phyloP scores from a whole-genome alignment of 2,329 filamentous ascomycete species.

The Colletotrichum filicis region DNA sequence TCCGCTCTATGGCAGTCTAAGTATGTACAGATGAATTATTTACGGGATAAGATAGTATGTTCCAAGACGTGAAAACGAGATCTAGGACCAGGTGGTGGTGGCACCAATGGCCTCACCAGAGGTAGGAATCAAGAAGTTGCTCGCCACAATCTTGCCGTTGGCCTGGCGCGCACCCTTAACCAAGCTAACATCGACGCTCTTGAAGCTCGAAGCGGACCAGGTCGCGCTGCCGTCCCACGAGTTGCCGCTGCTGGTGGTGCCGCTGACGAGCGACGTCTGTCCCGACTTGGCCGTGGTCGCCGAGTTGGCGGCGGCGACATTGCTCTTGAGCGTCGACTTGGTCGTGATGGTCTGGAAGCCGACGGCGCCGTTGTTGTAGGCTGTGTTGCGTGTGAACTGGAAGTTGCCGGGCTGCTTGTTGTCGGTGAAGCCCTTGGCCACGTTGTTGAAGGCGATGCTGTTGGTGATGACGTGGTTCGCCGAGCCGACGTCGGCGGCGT shows the following conservation, averaged over 20 bases:
- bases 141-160: slow-evolving; percentile 51
- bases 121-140: slow-evolving; percentile 53
- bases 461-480: slow-evolving; percentile 57
- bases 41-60: background rate
- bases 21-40: slow-evolving; percentile 15
- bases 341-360: slow-evolving; percentile 51
- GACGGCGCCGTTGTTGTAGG: slow-evolving; percentile 56
- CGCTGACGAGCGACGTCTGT: slow-evolving; percentile 41
- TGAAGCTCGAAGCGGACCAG: slow-evolving; percentile 45
- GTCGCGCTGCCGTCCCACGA: slow-evolving; percentile 52
- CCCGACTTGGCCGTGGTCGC: slow-evolving; percentile 35
- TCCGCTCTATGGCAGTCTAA: slow-evolving; percentile 9
- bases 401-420: slow-evolving; percentile 55
- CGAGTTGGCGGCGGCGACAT: slow-evolving; percentile 50
- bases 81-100: slow-evolving; percentile 42
- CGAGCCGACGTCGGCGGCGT: slow-evolving; percentile 47
- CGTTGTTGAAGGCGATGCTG: slow-evolving; percentile 56
- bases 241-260: slow-evolving; percentile 46
- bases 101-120: slow-evolving; percentile 50
- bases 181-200: slow-evolving; percentile 45
- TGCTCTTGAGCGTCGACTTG: slow-evolving; percentile 48
- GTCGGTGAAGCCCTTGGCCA: slow-evolving; percentile 57
- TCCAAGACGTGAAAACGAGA: background rate
- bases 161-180: slow-evolving; percentile 50
- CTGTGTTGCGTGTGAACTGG: slow-evolving; percentile 53